Percentiles rank a stretch among this genome's conserved stretches.
phyloP scores from a whole-genome alignment of 2,329 filamentous ascomycete genomes.

The Fusarium torulosum region DNA sequence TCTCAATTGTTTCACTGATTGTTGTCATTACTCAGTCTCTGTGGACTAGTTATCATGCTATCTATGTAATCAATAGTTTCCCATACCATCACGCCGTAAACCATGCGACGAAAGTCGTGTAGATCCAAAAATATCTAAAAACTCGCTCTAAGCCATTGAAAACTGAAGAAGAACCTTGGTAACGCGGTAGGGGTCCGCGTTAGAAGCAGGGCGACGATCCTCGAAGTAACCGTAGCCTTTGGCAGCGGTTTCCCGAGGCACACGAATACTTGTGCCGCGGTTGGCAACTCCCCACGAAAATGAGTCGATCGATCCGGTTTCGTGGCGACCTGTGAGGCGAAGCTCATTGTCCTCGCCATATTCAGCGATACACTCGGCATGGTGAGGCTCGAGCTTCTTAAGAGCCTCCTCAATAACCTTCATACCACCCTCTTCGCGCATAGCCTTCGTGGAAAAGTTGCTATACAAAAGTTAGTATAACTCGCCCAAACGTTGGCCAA shows the following conservation, averaged over 20 bases:
- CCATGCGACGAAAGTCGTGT: constrained; percentile 21
- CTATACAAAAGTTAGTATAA: not conserved
- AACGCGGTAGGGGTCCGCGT: constrained; percentile 86
- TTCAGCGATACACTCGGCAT: constrained; percentile 88
- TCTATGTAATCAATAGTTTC: constrained; percentile 34
- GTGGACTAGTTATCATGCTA: constrained; percentile 23
- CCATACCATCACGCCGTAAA: constrained; percentile 30
- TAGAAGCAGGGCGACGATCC: constrained; percentile 84
- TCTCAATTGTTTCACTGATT: constrained; percentile 5
- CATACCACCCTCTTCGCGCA: constrained; percentile 93
- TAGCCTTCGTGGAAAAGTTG: constrained; percentile 93
- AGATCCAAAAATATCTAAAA: constrained; percentile 11
- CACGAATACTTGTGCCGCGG: constrained; percentile 93
- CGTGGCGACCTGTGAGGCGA: constrained; percentile 91
- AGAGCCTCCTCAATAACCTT: constrained; percentile 90
- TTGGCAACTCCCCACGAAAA: constrained; percentile 94
- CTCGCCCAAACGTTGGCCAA: not conserved
- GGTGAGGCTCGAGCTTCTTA: constrained; percentile 84
- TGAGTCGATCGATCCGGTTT: constrained; percentile 93
- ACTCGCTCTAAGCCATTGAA: constrained; percentile 39
- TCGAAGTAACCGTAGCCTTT: constrained; percentile 97
- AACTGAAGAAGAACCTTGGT: constrained; percentile 74
- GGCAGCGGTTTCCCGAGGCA: constrained; percentile 85
- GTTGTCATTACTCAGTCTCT: constrained; percentile 26
- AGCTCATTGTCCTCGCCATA: constrained; percentile 97